phyloP scores from a whole-genome alignment of 2,329 filamentous ascomycete species.

The Sphaerulina vaccinii region DNA sequence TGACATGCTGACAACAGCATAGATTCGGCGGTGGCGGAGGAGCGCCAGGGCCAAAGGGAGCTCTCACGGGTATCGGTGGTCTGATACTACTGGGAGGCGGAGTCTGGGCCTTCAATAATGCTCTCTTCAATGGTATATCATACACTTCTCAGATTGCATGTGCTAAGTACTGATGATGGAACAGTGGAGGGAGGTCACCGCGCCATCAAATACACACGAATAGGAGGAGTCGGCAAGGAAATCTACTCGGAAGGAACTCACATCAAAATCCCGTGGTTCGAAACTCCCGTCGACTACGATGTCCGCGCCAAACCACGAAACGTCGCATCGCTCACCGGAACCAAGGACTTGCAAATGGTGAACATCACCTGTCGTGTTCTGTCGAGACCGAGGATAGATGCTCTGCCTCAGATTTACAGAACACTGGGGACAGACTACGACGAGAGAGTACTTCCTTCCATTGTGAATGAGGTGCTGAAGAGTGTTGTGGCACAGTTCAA shows the following conservation, averaged over 20 bases:
- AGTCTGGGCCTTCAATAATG: slow-evolving; percentile 58
- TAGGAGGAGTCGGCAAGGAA: slow-evolving; percentile 91
- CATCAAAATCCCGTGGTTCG: slow-evolving; percentile 92
- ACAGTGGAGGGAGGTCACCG: slow-evolving; percentile 93
- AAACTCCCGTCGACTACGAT: slow-evolving; percentile 94
- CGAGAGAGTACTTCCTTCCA: slow-evolving; percentile 94
- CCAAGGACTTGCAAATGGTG: slow-evolving; percentile 99
- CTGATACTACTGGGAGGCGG: slow-evolving; percentile 56
- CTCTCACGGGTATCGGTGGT: slow-evolving; percentile 55
- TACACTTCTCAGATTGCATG: too few species aligned
- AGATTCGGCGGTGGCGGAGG: slow-evolving; percentile 51
- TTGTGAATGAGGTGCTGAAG: slow-evolving; percentile 99
- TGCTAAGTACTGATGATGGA: neutral
- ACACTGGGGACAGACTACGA: slow-evolving; percentile 95
- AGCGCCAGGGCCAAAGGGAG: slow-evolving; percentile 49
- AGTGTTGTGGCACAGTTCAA: slow-evolving; percentile 98
- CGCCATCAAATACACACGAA: slow-evolving; percentile 91
- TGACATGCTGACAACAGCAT: slow-evolving; percentile 23
- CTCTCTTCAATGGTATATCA: slow-evolving; percentile 69
- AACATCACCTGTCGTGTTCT: slow-evolving; percentile 99
- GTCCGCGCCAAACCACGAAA: slow-evolving; percentile 97
- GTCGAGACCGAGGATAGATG: slow-evolving; percentile 80
- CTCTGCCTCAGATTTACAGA: slow-evolving; percentile 94
- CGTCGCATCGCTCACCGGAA: slow-evolving; percentile 93
- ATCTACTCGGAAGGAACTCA: slow-evolving; percentile 98